Conservation (phyloP, 2,329 filamentous ascomycete species). For the Xylariaceae sp. region DNA sequence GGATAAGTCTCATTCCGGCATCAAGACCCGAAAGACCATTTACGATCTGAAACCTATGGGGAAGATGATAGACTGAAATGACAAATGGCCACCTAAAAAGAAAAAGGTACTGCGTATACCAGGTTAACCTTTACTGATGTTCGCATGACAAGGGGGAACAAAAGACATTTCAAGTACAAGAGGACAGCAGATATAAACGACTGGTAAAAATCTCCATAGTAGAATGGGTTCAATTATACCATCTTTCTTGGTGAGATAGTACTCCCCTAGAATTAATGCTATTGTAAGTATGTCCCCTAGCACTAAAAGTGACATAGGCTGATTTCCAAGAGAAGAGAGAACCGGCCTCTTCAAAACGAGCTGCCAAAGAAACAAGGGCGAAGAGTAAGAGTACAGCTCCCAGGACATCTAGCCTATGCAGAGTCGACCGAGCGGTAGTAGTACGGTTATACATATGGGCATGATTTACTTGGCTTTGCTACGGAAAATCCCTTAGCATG, state of each 20-base stretch:
- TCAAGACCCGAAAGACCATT: constrained; percentile 26
- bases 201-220: constrained; percentile 33
- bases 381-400: constrained; percentile 28
- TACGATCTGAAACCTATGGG: constrained; percentile 31
- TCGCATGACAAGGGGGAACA: no score
- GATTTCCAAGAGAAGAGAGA: constrained; percentile 30
- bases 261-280: constrained; percentile 26
- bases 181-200: no score
- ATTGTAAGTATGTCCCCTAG: constrained; percentile 28
- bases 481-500: constrained; percentile 14
- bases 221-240: constrained; percentile 27
- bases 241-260: constrained; percentile 23
- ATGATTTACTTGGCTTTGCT: background rate
- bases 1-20: constrained; percentile 29
- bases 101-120: constrained; percentile 19
- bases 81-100: constrained; percentile 21
- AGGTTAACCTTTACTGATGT: no score
- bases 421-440: background rate
- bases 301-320: constrained; percentile 30
- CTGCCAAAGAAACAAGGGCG: constrained; percentile 24
- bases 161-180: no score
- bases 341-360: constrained; percentile 32
- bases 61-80: constrained; percentile 25
- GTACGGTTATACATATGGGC: background rate
- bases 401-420: constrained; percentile 24